Conservation (phyloP, 495 filamentous ascomycete species). For the Hypomontagnella submonticulosa region DNA sequence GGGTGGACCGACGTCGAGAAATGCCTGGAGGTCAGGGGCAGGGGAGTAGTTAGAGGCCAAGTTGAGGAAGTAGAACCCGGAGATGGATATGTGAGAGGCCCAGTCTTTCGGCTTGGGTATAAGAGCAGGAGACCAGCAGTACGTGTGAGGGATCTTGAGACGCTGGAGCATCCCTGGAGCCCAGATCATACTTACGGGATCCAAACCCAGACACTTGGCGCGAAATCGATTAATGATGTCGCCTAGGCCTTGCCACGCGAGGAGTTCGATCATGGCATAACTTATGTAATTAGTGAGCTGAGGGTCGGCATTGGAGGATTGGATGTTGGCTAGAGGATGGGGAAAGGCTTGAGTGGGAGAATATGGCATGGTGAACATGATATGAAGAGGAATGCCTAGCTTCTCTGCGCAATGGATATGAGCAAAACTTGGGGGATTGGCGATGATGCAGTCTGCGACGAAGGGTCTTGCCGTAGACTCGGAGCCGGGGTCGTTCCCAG, state of each 20-base stretch:
- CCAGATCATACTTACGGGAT: conserved; percentile 72
- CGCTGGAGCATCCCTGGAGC: conserved; percentile 72
- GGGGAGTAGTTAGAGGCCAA: conserved; percentile 73
- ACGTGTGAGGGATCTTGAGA: conserved; percentile 77
- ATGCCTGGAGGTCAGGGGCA: conserved; percentile 67
- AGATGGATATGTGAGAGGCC: conserved; percentile 74
- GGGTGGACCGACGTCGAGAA: conserved; percentile 72
- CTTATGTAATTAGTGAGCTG: conserved; percentile 75
- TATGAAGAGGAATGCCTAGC: conserved; percentile 78
- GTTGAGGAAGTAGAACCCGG: conserved; percentile 79
- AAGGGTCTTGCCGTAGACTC: conserved; percentile 62
- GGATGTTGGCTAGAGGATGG: conserved; percentile 77
- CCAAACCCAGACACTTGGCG: conserved; percentile 70
- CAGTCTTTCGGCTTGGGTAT: conserved; percentile 83
- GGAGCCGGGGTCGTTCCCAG: conserved; percentile 26
- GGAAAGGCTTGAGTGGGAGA: conserved; percentile 75
- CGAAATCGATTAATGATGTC: conserved; percentile 80
- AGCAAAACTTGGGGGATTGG: conserved; percentile 84
- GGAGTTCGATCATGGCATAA: conserved; percentile 79
- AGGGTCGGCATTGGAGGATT: conserved; percentile 68
- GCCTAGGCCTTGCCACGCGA: conserved; percentile 85
- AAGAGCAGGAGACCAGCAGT: conserved; percentile 80
- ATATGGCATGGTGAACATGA: conserved; percentile 86
- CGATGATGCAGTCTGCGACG: conserved; percentile 83
- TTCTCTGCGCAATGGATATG: conserved; percentile 86